Percentiles rank a stretch among this genome's conserved stretches.
Conservation (phyloP, 345 rosid species). For the Excoecaria cochinchinensis region DNA sequence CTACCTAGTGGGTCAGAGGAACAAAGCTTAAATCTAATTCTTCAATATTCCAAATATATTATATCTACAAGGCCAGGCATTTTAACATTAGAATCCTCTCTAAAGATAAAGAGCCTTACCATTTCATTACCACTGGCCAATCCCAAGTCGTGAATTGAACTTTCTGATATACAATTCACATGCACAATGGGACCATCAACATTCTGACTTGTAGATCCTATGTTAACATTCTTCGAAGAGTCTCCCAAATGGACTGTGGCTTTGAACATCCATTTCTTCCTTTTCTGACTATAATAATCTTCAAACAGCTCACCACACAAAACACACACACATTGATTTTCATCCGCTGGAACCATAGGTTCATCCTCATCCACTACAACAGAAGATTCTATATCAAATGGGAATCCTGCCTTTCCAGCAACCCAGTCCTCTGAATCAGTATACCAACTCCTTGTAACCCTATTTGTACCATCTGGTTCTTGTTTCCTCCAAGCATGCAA, state of each 20-base stretch:
- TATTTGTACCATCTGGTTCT: constrained; percentile 29
- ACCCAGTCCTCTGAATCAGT: constrained; percentile 62
- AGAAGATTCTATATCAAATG: constrained; percentile 40
- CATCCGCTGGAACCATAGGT: constrained; percentile 70
- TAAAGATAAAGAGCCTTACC: constrained; percentile 44
- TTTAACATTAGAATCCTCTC: neutral
- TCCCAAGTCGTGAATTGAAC: constrained; percentile 52
- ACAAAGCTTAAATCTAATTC: neutral
- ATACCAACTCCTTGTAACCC: constrained; percentile 68
- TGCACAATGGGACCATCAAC: constrained; percentile 64
- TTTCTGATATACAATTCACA: constrained; percentile 52
- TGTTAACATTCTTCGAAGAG: constrained; percentile 24
- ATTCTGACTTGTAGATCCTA: constrained; percentile 26
- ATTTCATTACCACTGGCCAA: constrained; percentile 45
- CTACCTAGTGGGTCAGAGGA: neutral
- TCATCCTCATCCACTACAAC: constrained; percentile 35
- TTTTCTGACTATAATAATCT: constrained; percentile 61
- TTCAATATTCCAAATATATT: neutral
- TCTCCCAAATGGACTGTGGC: constrained; percentile 59
- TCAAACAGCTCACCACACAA: constrained; percentile 91
- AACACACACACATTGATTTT: constrained; percentile 75
- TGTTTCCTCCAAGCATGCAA: constrained; percentile 60
- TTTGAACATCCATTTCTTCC: constrained; percentile 76
- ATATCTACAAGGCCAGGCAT: neutral
- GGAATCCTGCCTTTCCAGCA: constrained; percentile 41